Percentiles rank a stretch among this genome's conserved stretches.
phyloP scores from a whole-genome alignment of 164 flowering plant species.

The Vitis rupestris region DNA sequence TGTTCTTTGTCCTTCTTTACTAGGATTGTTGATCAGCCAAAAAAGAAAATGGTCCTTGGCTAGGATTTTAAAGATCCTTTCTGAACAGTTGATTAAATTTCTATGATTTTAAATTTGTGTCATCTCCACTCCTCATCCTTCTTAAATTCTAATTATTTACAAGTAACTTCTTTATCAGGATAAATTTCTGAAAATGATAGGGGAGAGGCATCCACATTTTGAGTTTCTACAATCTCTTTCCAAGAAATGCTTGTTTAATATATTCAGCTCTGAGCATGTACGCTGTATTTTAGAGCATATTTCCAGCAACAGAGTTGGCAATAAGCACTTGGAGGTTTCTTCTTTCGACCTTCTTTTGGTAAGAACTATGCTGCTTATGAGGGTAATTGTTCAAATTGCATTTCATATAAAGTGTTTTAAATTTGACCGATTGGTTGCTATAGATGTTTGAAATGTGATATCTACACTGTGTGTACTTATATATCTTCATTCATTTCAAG shows the following conservation, averaged over 20 bases:
- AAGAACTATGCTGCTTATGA: constrained; percentile 16
- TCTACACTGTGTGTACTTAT: no score
- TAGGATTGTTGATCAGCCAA: no score
- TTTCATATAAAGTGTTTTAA: neutral
- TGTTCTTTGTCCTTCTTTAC: no score
- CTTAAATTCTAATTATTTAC: neutral
- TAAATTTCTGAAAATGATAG: constrained; percentile 45
- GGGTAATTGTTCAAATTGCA: neutral
- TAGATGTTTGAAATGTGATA: no score
- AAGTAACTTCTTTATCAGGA: constrained; percentile 49
- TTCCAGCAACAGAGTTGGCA: constrained; percentile 26
- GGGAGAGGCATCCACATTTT: constrained; percentile 50
- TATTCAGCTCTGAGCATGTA: constrained; percentile 73
- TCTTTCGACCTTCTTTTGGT: constrained; percentile 68
- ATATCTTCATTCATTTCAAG: no score
- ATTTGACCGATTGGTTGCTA: no score
- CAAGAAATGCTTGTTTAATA: constrained; percentile 56
- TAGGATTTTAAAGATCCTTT: no score
- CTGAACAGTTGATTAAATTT: no score
- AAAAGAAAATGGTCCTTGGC: no score
- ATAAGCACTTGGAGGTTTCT: constrained; percentile 32
- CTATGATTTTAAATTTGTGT: neutral
- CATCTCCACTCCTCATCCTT: neutral
- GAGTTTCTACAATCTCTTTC: constrained; percentile 66
- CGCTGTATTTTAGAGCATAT: constrained; percentile 47